A percentile compares a stretch with the other conserved stretches of the same genome.
Evolutionary conservation across 2,329 filamentous ascomycete species (phyloP).

Genomic region (Amauroascus verrucosus): DNA sequence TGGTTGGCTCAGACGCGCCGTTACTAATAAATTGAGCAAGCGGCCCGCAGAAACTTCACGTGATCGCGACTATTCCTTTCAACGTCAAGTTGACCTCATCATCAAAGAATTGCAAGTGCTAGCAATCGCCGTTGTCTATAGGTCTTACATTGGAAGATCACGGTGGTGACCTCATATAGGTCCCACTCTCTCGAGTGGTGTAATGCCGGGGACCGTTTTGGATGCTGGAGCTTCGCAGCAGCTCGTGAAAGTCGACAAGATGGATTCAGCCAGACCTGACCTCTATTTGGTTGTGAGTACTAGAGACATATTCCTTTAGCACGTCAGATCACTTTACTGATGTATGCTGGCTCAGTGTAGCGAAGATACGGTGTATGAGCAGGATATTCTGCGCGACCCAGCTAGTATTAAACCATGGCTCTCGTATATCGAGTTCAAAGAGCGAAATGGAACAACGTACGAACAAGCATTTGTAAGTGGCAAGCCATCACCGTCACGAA

Average conservation of each 20-base stretch:
- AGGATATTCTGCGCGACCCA: constrained; percentile 79
- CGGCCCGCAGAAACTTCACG: neutral
- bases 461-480: constrained; percentile 66
- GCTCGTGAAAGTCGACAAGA: constrained; percentile 36
- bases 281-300: constrained; percentile 38
- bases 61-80: constrained; percentile 21
- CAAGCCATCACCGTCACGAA: neutral
- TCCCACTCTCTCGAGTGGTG: constrained; percentile 29
- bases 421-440: constrained; percentile 83
- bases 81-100: constrained; percentile 23
- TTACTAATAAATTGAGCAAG: neutral
- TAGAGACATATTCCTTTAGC: neutral
- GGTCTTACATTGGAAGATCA: constrained; percentile 1
- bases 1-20: neutral
- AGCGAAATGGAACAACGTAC: constrained; percentile 68
- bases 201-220: constrained; percentile 43
- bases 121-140: constrained; percentile 6
- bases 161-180: constrained; percentile 17
- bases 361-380: constrained; percentile 91
- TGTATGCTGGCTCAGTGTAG: constrained; percentile 50
- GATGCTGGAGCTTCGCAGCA: constrained; percentile 37
- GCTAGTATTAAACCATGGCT: constrained; percentile 90
- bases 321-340: constrained; percentile 23
- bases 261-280: constrained; percentile 33
- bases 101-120: constrained; percentile 13